These are phyloP conservation scores for Scopulariopsis brevicaulis DNA, from an alignment of 2,329 filamentous ascomycete species.

Conservation along the genomic window DNA sequence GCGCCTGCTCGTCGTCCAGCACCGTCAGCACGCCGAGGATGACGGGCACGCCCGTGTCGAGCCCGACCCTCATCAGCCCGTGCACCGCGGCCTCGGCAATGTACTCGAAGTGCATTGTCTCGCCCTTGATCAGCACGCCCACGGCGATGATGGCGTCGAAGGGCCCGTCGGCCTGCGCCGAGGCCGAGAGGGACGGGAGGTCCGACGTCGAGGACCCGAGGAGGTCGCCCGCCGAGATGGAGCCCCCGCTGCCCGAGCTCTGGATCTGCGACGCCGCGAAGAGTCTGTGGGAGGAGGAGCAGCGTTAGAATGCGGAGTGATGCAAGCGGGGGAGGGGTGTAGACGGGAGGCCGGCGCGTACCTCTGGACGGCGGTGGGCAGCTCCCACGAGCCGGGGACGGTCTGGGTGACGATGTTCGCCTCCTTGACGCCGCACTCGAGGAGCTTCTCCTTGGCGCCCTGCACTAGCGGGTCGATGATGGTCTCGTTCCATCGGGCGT, in stretches of 20 bases:
- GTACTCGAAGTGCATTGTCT: slow-evolving; percentile 99
- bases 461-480: slow-evolving; percentile 80
- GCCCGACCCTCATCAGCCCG: slow-evolving; percentile 86
- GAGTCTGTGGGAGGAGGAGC: slow-evolving; percentile 40
- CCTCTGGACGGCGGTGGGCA: slow-evolving; percentile 83
- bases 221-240: slow-evolving; percentile 63
- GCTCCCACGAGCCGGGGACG: slow-evolving; percentile 89
- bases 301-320: not conserved
- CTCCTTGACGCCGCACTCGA: slow-evolving; percentile 69
- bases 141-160: slow-evolving; percentile 95
- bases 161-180: slow-evolving; percentile 38
- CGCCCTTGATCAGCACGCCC: slow-evolving; percentile 93
- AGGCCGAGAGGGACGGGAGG: slow-evolving; percentile 36
- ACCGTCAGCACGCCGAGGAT: slow-evolving; percentile 90
- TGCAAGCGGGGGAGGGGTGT: not conserved
- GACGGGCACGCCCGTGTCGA: slow-evolving; percentile 81
- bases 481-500: slow-evolving; percentile 86
- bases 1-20: slow-evolving; percentile 76
- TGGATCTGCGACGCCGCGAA: slow-evolving; percentile 83
- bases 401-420: slow-evolving; percentile 83
- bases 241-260: slow-evolving; percentile 49
- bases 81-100: slow-evolving; percentile 86
- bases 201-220: slow-evolving; percentile 60
- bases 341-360: slow-evolving; percentile 21
- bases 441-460: slow-evolving; percentile 69